Base-by-base conservation (phyloP, 2,329 filamentous ascomycete species). In the Allantophomopsis cytisporea region DNA sequence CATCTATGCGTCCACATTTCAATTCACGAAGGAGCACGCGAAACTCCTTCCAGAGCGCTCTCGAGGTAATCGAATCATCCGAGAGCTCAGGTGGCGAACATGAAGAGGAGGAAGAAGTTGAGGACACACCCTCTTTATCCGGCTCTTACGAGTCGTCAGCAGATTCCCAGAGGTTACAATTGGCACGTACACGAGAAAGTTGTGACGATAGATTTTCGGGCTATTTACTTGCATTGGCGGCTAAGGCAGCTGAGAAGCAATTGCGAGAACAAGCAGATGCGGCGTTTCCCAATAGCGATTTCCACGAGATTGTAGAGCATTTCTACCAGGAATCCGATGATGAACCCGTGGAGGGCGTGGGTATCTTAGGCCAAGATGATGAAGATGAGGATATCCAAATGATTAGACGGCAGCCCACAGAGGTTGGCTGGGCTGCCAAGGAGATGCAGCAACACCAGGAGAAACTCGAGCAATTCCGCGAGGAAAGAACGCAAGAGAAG, bases 161-260 rank as follows among this genome's bases (percentile, higher is more conserved):
- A 32, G 54, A 57, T 40, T 55, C 54, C 4, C 49, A 49, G 46
- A 49, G 45, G 40, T 43, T 54, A 44, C 53, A 56, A 43, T 43
- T 55, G 61, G 73, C 55, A 63, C 65, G 46, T 67, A 72, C 42
- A 68, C 78, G 63, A 58, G 82, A 65, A 67, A 87, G 69, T 41
- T 80, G 83, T 46, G 83, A 91, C 53, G 83, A 84, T 45, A 72
- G 74, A 45, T 81, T 83, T 49, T 76, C 81, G 38, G 76, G 79
- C 31, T 88, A 88, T 57, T 62, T 94, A 40, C 71, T 94, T 42
- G 77, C 83, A 41, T 65, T 94, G 41, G 84, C 87, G 34, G 83
- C 83, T 38, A 80, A 78, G 52, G 80, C 86, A 52, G 83, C 83
- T 7, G 80, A 91, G 56, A 76, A 79, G 52, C 81, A 89, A 56